Percentiles rank a stretch among this genome's conserved stretches.
Conservation (phyloP, 169 alveolate genomes). For the Neospora caninum region DNA sequence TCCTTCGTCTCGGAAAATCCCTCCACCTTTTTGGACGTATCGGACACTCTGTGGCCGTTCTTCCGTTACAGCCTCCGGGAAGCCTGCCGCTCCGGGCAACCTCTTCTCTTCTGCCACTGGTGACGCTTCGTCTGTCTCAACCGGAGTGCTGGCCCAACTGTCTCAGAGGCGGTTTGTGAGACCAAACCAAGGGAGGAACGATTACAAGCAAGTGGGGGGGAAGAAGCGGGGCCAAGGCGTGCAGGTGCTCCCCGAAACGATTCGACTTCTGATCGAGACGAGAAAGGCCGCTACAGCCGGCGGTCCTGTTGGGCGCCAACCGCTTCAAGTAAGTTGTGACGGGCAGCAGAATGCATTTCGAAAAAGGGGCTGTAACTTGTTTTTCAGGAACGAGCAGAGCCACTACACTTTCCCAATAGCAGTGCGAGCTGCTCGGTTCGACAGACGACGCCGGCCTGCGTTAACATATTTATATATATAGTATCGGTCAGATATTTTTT, state of each 20-base stretch:
- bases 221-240: slow-evolving; percentile 30
- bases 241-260: not conserved
- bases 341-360: too few species aligned
- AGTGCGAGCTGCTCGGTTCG: too few species aligned
- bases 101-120: not conserved
- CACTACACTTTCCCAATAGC: too few species aligned
- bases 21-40: not conserved
- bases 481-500: too few species aligned
- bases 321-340: not conserved
- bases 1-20: not conserved
- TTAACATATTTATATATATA: too few species aligned
- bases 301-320: not conserved
- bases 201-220: slow-evolving; percentile 18
- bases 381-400: too few species aligned
- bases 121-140: not conserved
- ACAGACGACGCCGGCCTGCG: too few species aligned
- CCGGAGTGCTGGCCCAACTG: not conserved
- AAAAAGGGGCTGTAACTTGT: too few species aligned
- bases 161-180: slow-evolving; percentile 19
- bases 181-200: slow-evolving; percentile 22
- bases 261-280: slow-evolving; percentile 20
- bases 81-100: not conserved
- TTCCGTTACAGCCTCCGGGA: not conserved
- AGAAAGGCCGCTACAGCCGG: not conserved
- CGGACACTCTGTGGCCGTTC: not conserved